Conservation (phyloP, 495 filamentous ascomycete species). For the Cercophora sp. region DNA sequence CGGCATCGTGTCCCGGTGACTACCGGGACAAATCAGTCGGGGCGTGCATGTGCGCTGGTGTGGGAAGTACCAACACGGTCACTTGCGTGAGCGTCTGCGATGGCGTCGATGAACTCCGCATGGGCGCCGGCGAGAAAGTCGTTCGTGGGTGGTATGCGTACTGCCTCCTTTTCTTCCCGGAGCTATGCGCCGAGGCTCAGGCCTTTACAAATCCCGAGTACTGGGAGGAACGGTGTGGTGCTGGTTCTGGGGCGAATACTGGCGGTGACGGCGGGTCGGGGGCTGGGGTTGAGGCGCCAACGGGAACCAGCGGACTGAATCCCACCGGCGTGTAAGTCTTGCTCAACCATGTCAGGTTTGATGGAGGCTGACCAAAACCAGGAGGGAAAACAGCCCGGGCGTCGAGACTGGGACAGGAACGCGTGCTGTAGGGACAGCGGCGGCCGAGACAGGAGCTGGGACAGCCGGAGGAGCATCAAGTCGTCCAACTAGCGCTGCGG, state of each 20-base stretch:
- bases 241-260: not conserved
- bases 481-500: not conserved
- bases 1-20: constrained; percentile 4
- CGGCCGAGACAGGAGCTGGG: not conserved
- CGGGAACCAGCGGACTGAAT: not conserved
- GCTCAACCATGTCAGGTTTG: too few species aligned
- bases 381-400: not conserved
- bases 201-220: not conserved
- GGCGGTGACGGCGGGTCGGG: not conserved
- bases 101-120: constrained; percentile 1
- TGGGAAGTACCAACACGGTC: not conserved
- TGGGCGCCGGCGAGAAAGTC: constrained; percentile 1
- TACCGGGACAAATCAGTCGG: not conserved
- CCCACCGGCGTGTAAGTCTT: not conserved
- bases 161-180: constrained; percentile 4
- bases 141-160: not conserved
- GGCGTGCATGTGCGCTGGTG: constrained; percentile 1
- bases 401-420: not conserved
- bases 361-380: too few species aligned
- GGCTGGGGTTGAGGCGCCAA: not conserved
- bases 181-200: constrained; percentile 4
- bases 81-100: not conserved
- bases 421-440: not conserved
- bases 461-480: not conserved
- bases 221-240: not conserved